Evolutionary conservation across 2,329 filamentous ascomycete species (phyloP).

Genomic region (Cryphonectria nitschkei): DNA sequence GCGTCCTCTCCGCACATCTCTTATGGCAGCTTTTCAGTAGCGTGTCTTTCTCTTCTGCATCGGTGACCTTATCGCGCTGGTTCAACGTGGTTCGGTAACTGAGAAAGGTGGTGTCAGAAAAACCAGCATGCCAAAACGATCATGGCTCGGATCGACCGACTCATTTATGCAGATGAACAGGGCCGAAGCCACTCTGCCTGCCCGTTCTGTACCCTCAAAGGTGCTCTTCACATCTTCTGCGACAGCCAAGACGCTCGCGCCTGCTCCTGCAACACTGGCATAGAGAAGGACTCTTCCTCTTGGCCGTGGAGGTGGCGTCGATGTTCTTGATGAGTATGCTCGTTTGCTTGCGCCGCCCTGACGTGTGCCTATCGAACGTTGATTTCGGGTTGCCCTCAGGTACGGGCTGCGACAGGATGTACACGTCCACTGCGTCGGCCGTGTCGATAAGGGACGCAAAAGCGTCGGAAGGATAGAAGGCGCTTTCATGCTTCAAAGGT

Average conservation of each 20-base stretch:
- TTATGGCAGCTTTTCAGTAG: conserved; percentile 84
- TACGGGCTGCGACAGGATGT: conserved; percentile 23
- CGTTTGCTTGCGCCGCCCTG: conserved; percentile 12
- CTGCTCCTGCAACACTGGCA: conserved; percentile 54
- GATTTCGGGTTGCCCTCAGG: conserved; percentile 4
- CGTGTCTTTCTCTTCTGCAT: conserved; percentile 67
- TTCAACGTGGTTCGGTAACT: conserved; percentile 91
- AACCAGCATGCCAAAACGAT: not conserved
- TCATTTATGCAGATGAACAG: conserved; percentile 86
- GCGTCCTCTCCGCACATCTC: conserved; percentile 85
- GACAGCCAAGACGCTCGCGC: conserved; percentile 56
- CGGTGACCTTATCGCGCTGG: conserved; percentile 61
- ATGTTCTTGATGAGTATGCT: conserved; percentile 18
- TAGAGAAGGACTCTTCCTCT: conserved; percentile 49
- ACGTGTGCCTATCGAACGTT: not conserved
- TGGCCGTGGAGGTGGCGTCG: conserved; percentile 22
- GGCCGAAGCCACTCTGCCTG: conserved; percentile 75
- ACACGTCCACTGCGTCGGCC: conserved; percentile 25
- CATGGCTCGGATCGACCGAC: conserved; percentile 51
- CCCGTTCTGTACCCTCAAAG: conserved; percentile 75
- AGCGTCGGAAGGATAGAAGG: conserved; percentile 25
- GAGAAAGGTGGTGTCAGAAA: conserved; percentile 27
- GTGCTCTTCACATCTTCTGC: conserved; percentile 74
- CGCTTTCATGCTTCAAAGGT: conserved; percentile 24
- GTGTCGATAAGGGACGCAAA: conserved; percentile 22